These are phyloP conservation scores for Paramecium octaurelia DNA, from an alignment of 73 alveolate species.

Conservation along the genomic window DNA sequence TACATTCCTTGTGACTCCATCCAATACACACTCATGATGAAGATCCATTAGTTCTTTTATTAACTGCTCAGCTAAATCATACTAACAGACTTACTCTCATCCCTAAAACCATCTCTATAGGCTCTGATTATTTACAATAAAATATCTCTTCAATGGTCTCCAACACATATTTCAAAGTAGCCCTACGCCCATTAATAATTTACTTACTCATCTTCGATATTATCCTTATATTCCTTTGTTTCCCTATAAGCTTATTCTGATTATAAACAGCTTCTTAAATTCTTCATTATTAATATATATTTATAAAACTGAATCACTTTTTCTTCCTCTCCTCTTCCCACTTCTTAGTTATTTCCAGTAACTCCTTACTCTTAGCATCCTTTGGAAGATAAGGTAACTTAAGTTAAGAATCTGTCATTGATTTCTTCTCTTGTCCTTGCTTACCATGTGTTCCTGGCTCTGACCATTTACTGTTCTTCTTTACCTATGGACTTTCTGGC, in stretches of 20 bases:
- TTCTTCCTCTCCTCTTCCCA: not conserved
- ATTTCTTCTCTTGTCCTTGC: not conserved
- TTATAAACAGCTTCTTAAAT: not conserved
- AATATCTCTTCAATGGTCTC: not conserved
- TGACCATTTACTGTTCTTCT: not conserved
- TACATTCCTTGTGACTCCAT: not conserved
- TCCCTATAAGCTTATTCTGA: not conserved
- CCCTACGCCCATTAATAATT: not conserved
- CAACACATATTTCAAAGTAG: not conserved
- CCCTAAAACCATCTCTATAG: not conserved
- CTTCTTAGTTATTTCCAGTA: not conserved
- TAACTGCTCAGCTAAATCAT: not conserved
- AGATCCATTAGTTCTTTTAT: not conserved
- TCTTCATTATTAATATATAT: not conserved
- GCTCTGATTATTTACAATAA: not conserved
- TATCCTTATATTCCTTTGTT: not conserved
- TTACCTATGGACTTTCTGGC: not conserved
- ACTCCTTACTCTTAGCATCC: not conserved
- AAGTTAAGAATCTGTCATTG: not conserved
- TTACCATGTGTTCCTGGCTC: slow-evolving; percentile 15
- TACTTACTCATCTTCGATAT: not conserved
- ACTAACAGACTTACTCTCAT: not conserved
- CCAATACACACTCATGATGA: not conserved
- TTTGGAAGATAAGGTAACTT: not conserved
- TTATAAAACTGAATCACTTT: not conserved